phyloP scores from a whole-genome alignment of 2,329 filamentous ascomycete species.

The Epichloe gansuensis region DNA sequence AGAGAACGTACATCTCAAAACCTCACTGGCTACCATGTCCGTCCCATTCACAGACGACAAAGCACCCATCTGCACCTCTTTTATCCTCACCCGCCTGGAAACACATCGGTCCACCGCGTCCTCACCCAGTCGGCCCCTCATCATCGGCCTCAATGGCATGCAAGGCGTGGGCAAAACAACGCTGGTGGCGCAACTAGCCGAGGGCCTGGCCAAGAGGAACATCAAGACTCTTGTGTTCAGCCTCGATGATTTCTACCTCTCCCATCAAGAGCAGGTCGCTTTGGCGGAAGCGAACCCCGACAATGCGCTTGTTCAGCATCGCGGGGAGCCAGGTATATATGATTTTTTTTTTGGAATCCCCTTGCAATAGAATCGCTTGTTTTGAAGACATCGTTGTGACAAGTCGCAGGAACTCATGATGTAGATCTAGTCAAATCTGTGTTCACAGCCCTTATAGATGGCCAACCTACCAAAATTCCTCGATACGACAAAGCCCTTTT shows the following conservation, averaged over 20 bases:
- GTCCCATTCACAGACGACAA: slow-evolving; percentile 60
- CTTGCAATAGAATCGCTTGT: not conserved
- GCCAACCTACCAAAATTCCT: slow-evolving; percentile 47
- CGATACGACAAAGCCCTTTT: slow-evolving; percentile 76
- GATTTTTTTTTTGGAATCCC: not conserved
- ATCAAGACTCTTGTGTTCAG: slow-evolving; percentile 61
- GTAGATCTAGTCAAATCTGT: slow-evolving; percentile 49
- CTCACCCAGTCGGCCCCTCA: slow-evolving; percentile 44
- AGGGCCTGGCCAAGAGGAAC: slow-evolving; percentile 43
- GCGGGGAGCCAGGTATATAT: slow-evolving; percentile 61
- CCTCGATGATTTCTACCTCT: slow-evolving; percentile 83
- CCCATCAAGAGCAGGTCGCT: slow-evolving; percentile 52
- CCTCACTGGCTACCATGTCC: not conserved
- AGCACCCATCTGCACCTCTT: slow-evolving; percentile 63
- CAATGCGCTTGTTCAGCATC: slow-evolving; percentile 68
- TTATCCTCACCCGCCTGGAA: slow-evolving; percentile 52
- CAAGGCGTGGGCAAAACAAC: slow-evolving; percentile 92
- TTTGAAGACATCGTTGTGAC: not conserved
- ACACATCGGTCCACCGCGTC: slow-evolving; percentile 29
- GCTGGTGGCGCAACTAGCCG: slow-evolving; percentile 56
- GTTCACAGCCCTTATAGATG: slow-evolving; percentile 44
- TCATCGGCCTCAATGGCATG: slow-evolving; percentile 81
- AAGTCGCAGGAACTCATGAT: slow-evolving; percentile 53
- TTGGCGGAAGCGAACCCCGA: slow-evolving; percentile 53
- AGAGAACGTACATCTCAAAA: not conserved